phyloP scores from a whole-genome alignment of 2,329 filamentous ascomycete species.

The Penicillium psychrosexuale region DNA sequence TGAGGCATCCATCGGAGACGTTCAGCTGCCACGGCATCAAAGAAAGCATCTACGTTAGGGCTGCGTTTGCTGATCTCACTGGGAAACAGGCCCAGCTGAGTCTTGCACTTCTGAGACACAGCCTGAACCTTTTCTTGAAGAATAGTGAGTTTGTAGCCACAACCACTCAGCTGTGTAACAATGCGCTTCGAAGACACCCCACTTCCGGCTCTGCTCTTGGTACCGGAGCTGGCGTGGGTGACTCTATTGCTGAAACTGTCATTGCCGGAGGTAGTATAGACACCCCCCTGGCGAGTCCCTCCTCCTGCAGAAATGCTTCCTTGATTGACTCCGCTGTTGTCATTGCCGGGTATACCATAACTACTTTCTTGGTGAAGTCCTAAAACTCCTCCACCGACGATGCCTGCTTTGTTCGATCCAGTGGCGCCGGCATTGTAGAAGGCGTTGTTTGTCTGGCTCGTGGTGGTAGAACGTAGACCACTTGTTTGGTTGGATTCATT shows the following conservation, averaged over 20 bases:
- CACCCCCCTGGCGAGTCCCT: not conserved
- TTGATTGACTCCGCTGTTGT: not conserved
- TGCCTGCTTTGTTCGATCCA: not conserved
- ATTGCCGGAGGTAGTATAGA: not conserved
- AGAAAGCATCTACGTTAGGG: slow-evolving; percentile 33
- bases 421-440: not conserved
- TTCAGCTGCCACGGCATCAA: slow-evolving; percentile 36
- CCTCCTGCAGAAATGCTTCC: not conserved
- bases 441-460: slow-evolving; percentile 2
- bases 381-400: not conserved
- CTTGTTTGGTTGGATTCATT: not conserved
- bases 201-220: not conserved
- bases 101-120: slow-evolving; percentile 32
- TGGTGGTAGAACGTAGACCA: not conserved
- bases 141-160: slow-evolving; percentile 21
- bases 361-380: not conserved
- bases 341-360: not conserved
- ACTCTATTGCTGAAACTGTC: not conserved
- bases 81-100: slow-evolving; percentile 27
- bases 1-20: slow-evolving; percentile 41
- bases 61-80: slow-evolving; percentile 29
- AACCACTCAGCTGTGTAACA: slow-evolving; percentile 11
- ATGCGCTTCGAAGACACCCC: not conserved
- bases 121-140: slow-evolving; percentile 30
- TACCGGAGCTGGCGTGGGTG: not conserved